Evolutionary conservation across 192 early-diverging fungal species (phyloP), one percentile per base, ranked within the genome.

Genomic region (Phlyctochytrium bullatum): DNA sequence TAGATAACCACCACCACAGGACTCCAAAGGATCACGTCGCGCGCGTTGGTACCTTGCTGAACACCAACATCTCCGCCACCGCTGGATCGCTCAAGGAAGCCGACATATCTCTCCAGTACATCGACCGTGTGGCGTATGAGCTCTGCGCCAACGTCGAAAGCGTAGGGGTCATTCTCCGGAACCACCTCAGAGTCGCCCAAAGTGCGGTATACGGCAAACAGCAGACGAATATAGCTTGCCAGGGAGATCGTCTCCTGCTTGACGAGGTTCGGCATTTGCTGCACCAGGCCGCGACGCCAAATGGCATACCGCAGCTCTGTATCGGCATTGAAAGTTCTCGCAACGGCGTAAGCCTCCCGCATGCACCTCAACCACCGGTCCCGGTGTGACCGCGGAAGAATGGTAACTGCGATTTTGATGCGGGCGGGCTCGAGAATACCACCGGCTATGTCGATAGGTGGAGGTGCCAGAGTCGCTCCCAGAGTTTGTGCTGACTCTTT

Each of bases 231-330:
- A 36, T 79, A 78, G 20, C 73, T 74, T 2, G 70, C 67, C 27
- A 83, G 53, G 36, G 72, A 66, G 33, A 79, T 73, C 20, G 93
- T 92, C 76, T 97, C 95, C 72, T 95, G 93, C 67, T 93, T 95
- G 28, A 96, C 82, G 50, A 97, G 65, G 61, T 95, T 95, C 23
- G 95, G 95, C 65, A 95, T 70, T 40, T 93, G 92, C 23, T 91
- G 88, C 84, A 95, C 93, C 29, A 92, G 91, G 14, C 93, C 92
- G 35, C 85, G 84, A 73, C 76, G 87, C 81, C 72, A 91, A 69
- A 97, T 81, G 20, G 90, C 88, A 52, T 91, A 82, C 6, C 95
- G 88, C 30, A 96, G 82, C 40, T 88, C 84, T 52, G 74, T 82
- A 70, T 92, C 84, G 52, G 71, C 75, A 68, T 97, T 95, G 69